Percentiles rank a stretch among this genome's conserved stretches.
Conservation (phyloP, 257 asterid species). For the Perilla frutescens region DNA sequence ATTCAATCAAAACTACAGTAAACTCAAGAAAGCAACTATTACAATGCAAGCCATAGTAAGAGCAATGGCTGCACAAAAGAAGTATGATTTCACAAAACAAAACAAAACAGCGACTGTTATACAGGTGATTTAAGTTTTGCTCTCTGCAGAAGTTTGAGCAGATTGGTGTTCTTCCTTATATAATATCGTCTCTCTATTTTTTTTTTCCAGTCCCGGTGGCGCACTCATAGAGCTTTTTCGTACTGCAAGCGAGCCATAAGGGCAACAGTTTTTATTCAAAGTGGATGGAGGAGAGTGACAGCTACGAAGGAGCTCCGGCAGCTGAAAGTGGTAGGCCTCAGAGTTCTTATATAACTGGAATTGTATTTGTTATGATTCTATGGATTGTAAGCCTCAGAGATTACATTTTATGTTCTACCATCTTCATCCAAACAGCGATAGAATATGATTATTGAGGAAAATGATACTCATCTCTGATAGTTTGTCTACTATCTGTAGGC, state of each 20-base stretch:
- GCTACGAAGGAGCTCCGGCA: constrained; percentile 81
- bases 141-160: constrained; percentile 27
- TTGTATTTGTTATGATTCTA: constrained; percentile 12
- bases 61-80: constrained; percentile 63
- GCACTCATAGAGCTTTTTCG: constrained; percentile 66
- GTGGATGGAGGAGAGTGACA: constrained; percentile 87
- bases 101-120: constrained; percentile 64
- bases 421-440: constrained; percentile 11
- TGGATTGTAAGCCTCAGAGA: background rate
- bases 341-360: constrained; percentile 20
- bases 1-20: constrained; percentile 57
- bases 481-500: constrained; percentile 53
- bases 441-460: constrained; percentile 11
- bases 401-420: background rate
- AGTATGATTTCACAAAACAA: constrained; percentile 54
- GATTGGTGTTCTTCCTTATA: constrained; percentile 37
- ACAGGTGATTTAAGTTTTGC: constrained; percentile 63
- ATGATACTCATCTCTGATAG: constrained; percentile 15
- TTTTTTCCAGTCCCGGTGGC: constrained; percentile 81
- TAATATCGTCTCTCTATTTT: constrained; percentile 11
- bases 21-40: constrained; percentile 52
- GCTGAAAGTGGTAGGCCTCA: constrained; percentile 68
- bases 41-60: constrained; percentile 71
- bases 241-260: constrained; percentile 62
- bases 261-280: constrained; percentile 73